A percentile compares a stretch with the other conserved stretches of the same genome.
phyloP scores from a whole-genome alignment of 2,329 filamentous ascomycete genomes.

The Fusarium anthophilum region DNA sequence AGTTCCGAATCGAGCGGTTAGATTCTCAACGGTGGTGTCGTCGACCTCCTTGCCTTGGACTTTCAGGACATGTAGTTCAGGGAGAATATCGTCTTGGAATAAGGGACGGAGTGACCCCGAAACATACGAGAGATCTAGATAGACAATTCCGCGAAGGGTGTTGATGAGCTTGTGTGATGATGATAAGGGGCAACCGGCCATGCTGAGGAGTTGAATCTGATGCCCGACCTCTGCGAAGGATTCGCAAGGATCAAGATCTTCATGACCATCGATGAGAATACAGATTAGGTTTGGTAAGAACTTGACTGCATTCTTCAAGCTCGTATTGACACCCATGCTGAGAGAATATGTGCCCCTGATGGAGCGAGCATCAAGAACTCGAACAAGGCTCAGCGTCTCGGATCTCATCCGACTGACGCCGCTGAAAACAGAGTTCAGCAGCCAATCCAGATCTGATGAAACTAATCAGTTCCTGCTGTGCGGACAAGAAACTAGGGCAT shows the following conservation, averaged over 20 bases:
- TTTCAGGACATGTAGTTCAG: slow-evolving; percentile 63
- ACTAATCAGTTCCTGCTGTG: neutral
- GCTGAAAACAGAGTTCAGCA: slow-evolving; percentile 56
- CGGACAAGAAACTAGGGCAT: neutral
- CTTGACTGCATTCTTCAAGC: slow-evolving; percentile 50
- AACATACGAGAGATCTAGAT: slow-evolving; percentile 62
- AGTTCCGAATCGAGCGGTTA: slow-evolving; percentile 45
- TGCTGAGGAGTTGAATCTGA: slow-evolving; percentile 53
- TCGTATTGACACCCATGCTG: slow-evolving; percentile 49
- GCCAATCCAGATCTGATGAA: slow-evolving; percentile 59
- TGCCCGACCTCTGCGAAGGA: slow-evolving; percentile 40
- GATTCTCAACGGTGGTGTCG: slow-evolving; percentile 47
- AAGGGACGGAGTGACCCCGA: slow-evolving; percentile 55
- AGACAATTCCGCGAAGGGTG: slow-evolving; percentile 55
- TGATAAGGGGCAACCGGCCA: slow-evolving; percentile 52
- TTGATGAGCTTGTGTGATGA: slow-evolving; percentile 54
- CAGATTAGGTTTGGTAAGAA: slow-evolving; percentile 57
- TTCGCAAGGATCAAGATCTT: slow-evolving; percentile 54
- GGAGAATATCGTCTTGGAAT: slow-evolving; percentile 50
- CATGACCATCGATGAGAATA: slow-evolving; percentile 59
- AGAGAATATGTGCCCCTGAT: slow-evolving; percentile 53
- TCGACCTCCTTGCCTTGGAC: slow-evolving; percentile 58
- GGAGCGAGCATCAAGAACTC: slow-evolving; percentile 59
- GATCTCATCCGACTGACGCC: slow-evolving; percentile 49
- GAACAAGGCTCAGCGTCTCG: slow-evolving; percentile 55